Percentiles rank a stretch among this genome's conserved stretches.
These are phyloP conservation scores for Paraphoma sp. DNA, from an alignment of 2,329 filamentous ascomycete species.

Conservation along the genomic window DNA sequence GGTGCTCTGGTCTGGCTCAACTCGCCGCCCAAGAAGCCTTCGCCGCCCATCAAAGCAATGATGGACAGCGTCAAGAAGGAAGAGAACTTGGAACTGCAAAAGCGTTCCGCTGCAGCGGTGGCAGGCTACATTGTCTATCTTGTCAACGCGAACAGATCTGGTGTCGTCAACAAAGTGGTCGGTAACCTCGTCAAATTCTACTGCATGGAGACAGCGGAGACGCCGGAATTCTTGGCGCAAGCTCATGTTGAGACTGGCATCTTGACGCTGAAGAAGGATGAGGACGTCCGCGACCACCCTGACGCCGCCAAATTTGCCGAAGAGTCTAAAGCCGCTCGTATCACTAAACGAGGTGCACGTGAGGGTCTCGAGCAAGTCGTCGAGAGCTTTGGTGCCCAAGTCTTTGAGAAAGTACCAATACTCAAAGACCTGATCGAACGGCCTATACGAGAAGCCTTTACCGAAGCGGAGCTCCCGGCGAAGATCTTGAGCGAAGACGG, in stretches of 20 bases:
- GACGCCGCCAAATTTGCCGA: conserved; percentile 89
- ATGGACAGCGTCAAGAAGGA: conserved; percentile 99
- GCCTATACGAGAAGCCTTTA: conserved; percentile 78
- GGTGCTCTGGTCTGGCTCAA: conserved; percentile 88
- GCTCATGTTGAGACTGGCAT: conserved; percentile 79
- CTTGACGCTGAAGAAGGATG: conserved; percentile 93
- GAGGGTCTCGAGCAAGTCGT: conserved; percentile 91
- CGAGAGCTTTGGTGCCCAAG: conserved; percentile 74
- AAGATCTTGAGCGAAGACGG: conserved; percentile 77
- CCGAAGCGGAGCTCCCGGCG: conserved; percentile 69
- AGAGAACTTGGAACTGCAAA: conserved; percentile 87
- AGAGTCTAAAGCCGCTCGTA: conserved; percentile 86
- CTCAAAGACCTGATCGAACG: conserved; percentile 81
- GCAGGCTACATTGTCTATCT: conserved; percentile 87
- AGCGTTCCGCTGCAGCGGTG: conserved; percentile 83
- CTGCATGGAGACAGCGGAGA: conserved; percentile 96
- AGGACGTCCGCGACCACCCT: conserved; percentile 90
- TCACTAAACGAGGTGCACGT: conserved; percentile 91
- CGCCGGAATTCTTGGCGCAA: conserved; percentile 90
- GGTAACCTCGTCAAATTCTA: conserved; percentile 96
- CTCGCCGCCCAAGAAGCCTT: conserved; percentile 90
- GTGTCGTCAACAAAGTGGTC: conserved; percentile 93
- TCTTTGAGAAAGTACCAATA: conserved; percentile 86
- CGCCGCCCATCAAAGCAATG: conserved; percentile 89
- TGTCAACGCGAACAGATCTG: conserved; percentile 77